phyloP scores from a whole-genome alignment of 1,284 basidiomycete genomes.

The Cryptococcus sp. region DNA sequence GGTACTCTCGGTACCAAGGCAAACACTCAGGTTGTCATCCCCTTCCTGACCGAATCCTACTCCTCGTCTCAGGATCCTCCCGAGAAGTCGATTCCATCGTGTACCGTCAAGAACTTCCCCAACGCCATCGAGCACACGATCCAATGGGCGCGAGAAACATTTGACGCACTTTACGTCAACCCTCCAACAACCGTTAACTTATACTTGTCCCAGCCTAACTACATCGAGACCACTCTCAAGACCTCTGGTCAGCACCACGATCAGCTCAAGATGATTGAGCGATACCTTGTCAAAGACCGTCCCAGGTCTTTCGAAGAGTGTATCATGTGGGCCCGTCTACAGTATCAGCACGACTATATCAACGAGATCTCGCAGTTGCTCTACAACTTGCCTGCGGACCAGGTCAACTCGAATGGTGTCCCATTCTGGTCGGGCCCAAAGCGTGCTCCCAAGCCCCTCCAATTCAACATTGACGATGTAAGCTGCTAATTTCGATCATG shows the following conservation, averaged over 20 bases:
- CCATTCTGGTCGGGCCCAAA: constrained; percentile 98
- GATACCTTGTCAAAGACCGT: constrained; percentile 85
- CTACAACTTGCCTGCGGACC: constrained; percentile 91
- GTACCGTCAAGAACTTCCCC: constrained; percentile 99
- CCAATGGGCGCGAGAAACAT: constrained; percentile 90
- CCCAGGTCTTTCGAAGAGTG: constrained; percentile 96
- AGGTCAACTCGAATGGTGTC: constrained; percentile 80
- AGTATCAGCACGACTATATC: constrained; percentile 93
- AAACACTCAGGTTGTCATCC: constrained; percentile 94
- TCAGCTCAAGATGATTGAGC: constrained; percentile 85
- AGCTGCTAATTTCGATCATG: too few relatives aligned
- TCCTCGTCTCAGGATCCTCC: constrained; percentile 98
- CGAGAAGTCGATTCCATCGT: constrained; percentile 95
- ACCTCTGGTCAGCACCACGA: constrained; percentile 85
- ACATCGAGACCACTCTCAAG: constrained; percentile 84
- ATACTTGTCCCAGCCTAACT: constrained; percentile 95
- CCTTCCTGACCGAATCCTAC: constrained; percentile 95
- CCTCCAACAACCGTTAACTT: constrained; percentile 92
- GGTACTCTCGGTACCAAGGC: constrained; percentile 98
- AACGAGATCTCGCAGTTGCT: constrained; percentile 91
- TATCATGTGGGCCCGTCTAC: constrained; percentile 91
- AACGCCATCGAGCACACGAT: constrained; percentile 99
- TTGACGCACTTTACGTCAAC: constrained; percentile 90
- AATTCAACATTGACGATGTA: constrained; percentile 81
- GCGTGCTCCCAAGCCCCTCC: constrained; percentile 89